Evolutionary conservation across 2,329 filamentous ascomycete genomes (phyloP).

Genomic region (Pestalotiopsis sp.): DNA sequence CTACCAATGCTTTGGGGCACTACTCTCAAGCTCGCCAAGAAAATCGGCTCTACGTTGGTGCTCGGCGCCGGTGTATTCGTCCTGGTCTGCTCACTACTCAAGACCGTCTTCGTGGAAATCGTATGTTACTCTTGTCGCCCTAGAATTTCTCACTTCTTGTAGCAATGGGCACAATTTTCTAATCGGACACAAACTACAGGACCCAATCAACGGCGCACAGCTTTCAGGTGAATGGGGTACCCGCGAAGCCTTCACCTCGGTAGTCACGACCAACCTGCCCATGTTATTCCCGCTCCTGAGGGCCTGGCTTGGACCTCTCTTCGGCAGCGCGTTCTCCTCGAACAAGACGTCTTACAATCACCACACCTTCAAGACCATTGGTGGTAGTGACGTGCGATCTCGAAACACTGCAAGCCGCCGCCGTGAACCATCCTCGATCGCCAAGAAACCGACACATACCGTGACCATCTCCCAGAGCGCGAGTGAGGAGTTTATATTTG

Average conservation of each 20-base stretch:
- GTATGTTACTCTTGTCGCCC: too few species aligned
- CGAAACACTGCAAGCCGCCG: slow-evolving; percentile 20
- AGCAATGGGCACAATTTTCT: neutral
- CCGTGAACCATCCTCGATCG: slow-evolving; percentile 25
- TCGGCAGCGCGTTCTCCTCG: slow-evolving; percentile 35
- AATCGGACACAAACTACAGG: slow-evolving; percentile 25
- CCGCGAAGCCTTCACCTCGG: slow-evolving; percentile 46
- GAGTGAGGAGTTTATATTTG: slow-evolving; percentile 47
- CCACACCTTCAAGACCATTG: slow-evolving; percentile 38
- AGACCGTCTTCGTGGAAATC: slow-evolving; percentile 37
- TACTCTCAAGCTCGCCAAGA: slow-evolving; percentile 36
- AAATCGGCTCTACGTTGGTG: slow-evolving; percentile 36
- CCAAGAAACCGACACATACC: slow-evolving; percentile 8
- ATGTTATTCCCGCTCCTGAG: slow-evolving; percentile 48
- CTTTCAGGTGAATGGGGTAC: slow-evolving; percentile 44
- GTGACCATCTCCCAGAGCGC: slow-evolving; percentile 42
- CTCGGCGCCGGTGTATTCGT: slow-evolving; percentile 42
- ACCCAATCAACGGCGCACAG: slow-evolving; percentile 40
- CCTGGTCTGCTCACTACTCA: slow-evolving; percentile 38
- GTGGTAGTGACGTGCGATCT: slow-evolving; percentile 30
- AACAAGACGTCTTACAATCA: slow-evolving; percentile 39
- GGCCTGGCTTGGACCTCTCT: slow-evolving; percentile 34
- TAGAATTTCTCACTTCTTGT: too few species aligned
- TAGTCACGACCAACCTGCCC: slow-evolving; percentile 44
- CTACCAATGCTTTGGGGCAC: slow-evolving; percentile 52